These are phyloP conservation scores for Quercus bicolor DNA, from an alignment of 306 rosid genomes.

Conservation along the genomic window DNA sequence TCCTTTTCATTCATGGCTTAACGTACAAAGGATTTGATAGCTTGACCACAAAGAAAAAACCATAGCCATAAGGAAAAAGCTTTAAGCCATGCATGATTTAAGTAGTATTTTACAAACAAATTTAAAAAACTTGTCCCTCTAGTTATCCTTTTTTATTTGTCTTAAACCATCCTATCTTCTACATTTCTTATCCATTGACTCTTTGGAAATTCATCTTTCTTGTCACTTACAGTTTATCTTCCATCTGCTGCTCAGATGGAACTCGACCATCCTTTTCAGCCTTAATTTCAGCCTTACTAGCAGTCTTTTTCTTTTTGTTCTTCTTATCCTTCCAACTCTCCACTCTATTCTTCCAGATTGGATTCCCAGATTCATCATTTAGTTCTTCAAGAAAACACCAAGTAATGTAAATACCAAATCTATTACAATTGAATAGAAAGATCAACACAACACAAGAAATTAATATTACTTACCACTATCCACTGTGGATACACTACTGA, in stretches of 20 bases:
- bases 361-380: slow-evolving; percentile 86
- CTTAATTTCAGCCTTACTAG: slow-evolving; percentile 53
- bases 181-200: neutral
- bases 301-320: slow-evolving; percentile 75
- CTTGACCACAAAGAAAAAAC: neutral
- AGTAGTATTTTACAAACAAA: neutral
- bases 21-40: neutral
- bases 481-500: slow-evolving; percentile 82
- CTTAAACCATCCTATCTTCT: neutral
- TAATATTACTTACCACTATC: slow-evolving; percentile 68
- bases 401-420: slow-evolving; percentile 6
- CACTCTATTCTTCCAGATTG: slow-evolving; percentile 97
- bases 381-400: slow-evolving; percentile 54
- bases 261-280: slow-evolving; percentile 46
- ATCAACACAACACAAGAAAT: slow-evolving; percentile 9
- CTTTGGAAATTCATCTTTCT: neutral
- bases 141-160: neutral
- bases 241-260: slow-evolving; percentile 86
- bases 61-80: neutral
- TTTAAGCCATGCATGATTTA: neutral
- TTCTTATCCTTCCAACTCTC: slow-evolving; percentile 98
- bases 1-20: neutral
- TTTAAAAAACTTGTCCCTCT: neutral
- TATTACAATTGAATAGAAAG: slow-evolving; percentile 6
- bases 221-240: slow-evolving; percentile 60